Base-by-base conservation (phyloP, 2,329 filamentous ascomycete species). In the Pestalotiopsis sp. region DNA sequence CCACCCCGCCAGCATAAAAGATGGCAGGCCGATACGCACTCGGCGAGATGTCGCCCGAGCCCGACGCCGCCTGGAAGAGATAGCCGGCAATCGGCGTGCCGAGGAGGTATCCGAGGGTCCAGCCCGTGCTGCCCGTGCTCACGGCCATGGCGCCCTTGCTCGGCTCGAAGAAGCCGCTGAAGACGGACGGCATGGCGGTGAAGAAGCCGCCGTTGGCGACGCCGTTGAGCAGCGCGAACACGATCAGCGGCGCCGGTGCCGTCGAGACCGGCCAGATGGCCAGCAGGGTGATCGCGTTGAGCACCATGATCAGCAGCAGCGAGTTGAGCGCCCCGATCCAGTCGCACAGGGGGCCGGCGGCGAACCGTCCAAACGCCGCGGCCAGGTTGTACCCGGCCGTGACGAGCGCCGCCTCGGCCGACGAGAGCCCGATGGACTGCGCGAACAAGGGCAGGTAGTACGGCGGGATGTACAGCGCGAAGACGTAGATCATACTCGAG, bases 131-230 rank as follows among this genome's bases (percentile, higher is more conserved):
- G 49, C 88, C 83, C 87, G 91, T 90, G 4, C 87, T 84, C 84
- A 91, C 88, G 0, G 86, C 87, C 23, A 88, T 84, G 3, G 84
- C 81, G 49, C 88, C 83, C 3, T 86, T 80, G 1, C 82, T 83
- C 3, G 83, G 86, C 1, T 87, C 88, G 77, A 90, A 90, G 0
- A 88, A 83, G 71, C 85, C 88, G 0, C 86, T 85, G 0, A 91
- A 86, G 2, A 88, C 88, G 0, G 89, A 90, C 0, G 89, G 89
- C 82, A 91, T 89, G 0, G 86, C 86, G 1, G 86, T 85, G 73
- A 91, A 91, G 79, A 91, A 91, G 0, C 86, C 88, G 0, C 89
- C 89, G 72, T 90, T 91, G 4, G 86, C 83, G 49, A 84, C 78
- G 0, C 89, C 89, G 70, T 90, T 91, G 25, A 91, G 78, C 5